Evolutionary conservation across 495 filamentous ascomycete species (phyloP).

Genomic region (Penicillium paxilli): DNA sequence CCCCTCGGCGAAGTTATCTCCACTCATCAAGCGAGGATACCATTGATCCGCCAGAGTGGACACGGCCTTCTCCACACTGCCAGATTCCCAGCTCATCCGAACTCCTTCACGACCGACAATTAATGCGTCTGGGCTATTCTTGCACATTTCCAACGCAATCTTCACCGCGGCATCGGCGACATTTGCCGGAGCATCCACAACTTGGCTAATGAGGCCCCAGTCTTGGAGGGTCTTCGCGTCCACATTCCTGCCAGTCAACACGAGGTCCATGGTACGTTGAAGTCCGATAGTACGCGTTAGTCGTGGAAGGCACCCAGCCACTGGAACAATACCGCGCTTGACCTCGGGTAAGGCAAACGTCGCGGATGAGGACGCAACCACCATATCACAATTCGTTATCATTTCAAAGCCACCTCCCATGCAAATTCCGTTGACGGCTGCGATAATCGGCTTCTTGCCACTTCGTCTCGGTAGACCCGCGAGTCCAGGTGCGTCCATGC

Average conservation of each 20-base stretch:
- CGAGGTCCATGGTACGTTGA: conserved; percentile 72
- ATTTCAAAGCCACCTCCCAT: conserved; percentile 77
- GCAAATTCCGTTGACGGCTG: conserved; percentile 74
- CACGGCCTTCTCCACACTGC: conserved; percentile 64
- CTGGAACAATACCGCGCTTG: conserved; percentile 65
- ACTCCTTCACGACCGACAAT: conserved; percentile 66
- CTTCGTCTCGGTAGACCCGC: conserved; percentile 54
- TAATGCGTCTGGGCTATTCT: conserved; percentile 69
- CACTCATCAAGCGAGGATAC: conserved; percentile 60
- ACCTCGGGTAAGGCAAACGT: conserved; percentile 68
- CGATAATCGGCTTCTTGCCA: conserved; percentile 62
- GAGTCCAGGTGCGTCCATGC: conserved; percentile 50
- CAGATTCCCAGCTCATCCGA: conserved; percentile 65
- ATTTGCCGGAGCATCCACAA: conserved; percentile 30
- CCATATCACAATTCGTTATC: conserved; percentile 67
- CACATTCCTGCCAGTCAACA: conserved; percentile 61
- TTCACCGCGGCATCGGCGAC: conserved; percentile 18
- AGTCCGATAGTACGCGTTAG: conserved; percentile 66
- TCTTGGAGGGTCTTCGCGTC: conserved; percentile 55
- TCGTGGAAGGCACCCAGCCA: conserved; percentile 71
- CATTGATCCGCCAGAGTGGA: conserved; percentile 54
- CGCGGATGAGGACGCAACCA: conserved; percentile 56
- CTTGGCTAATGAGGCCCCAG: conserved; percentile 63
- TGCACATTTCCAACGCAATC: conserved; percentile 23
- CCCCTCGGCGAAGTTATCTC: conserved; percentile 77